Evolutionary conservation across 2,329 filamentous ascomycete genomes (phyloP).

Genomic region (Elsinoe necatrix): DNA sequence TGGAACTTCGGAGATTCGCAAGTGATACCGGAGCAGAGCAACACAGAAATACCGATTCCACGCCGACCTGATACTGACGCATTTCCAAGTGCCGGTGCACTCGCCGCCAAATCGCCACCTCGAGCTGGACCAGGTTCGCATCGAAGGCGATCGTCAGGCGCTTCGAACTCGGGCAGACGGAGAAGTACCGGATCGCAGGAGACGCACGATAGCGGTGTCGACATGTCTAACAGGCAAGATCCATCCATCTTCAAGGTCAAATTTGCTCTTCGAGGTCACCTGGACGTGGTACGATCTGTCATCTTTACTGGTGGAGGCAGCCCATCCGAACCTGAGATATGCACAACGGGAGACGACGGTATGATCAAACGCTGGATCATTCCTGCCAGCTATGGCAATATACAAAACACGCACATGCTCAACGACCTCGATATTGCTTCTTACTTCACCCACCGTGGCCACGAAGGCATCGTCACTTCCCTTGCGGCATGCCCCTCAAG

Average conservation of each 20-base stretch:
- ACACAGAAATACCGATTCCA: conserved; percentile 46
- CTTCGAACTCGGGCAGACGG: conserved; percentile 52
- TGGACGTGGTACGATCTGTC: conserved; percentile 87
- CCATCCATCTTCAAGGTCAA: conserved; percentile 79
- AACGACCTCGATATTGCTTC: conserved; percentile 85
- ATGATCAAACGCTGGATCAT: conserved; percentile 97
- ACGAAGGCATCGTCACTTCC: conserved; percentile 80
- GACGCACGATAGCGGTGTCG: conserved; percentile 38
- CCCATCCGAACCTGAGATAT: conserved; percentile 91
- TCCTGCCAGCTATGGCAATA: conserved; percentile 64
- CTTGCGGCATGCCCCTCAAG: conserved; percentile 81
- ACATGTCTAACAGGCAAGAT: conserved; percentile 49
- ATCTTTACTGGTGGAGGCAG: conserved; percentile 96
- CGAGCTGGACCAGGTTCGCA: conserved; percentile 57
- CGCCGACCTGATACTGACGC: conserved; percentile 74
- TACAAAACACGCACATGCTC: conserved; percentile 43
- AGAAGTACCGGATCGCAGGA: conserved; percentile 58
- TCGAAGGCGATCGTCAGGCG: conserved; percentile 67
- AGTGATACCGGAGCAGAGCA: conserved; percentile 48
- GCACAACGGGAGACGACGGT: conserved; percentile 89
- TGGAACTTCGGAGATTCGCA: conserved; percentile 88
- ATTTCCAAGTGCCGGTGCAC: conserved; percentile 73
- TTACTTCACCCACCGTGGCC: conserved; percentile 91
- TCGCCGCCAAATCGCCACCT: conserved; percentile 72
- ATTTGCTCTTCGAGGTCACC: conserved; percentile 82